A percentile compares a stretch with the other conserved stretches of the same genome.
These are phyloP conservation scores for Backusella parvicylindrica DNA, from an alignment of 192 early-diverging fungal species.

Conservation along the genomic window DNA sequence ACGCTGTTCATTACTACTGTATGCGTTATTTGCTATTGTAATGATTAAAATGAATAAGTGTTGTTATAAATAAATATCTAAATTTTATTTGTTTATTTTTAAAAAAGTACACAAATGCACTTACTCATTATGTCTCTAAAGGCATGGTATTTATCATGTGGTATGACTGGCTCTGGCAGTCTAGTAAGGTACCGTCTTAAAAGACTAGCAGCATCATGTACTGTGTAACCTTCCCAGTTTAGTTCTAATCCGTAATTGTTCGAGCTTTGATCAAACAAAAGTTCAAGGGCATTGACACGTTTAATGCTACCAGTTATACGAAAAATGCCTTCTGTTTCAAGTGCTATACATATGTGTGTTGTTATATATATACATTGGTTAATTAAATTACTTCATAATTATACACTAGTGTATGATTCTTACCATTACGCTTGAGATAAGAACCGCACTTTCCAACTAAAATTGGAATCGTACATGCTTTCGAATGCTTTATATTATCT, in stretches of 20 bases:
- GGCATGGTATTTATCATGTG: constrained; percentile 56
- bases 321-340: constrained; percentile 68
- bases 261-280: constrained; percentile 61
- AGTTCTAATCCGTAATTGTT: constrained; percentile 56
- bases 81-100: neutral
- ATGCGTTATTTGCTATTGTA: constrained; percentile 28
- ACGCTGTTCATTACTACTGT: constrained; percentile 31
- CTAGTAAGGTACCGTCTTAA: constrained; percentile 68
- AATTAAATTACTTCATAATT: neutral
- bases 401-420: neutral
- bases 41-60: neutral
- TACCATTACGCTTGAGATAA: constrained; percentile 34
- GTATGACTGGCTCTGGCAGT: constrained; percentile 73
- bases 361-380: neutral
- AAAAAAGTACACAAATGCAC: neutral
- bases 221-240: constrained; percentile 64
- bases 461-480: constrained; percentile 30
- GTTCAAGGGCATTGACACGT: constrained; percentile 65
- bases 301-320: constrained; percentile 71
- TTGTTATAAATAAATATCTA: constrained; percentile 1
- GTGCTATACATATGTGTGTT: constrained; percentile 25
- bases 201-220: constrained; percentile 78
- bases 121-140: constrained; percentile 65
- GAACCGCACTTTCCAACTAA: constrained; percentile 38
- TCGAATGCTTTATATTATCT: constrained; percentile 28